Percentiles rank a stretch among this genome's conserved stretches.
Conservation (phyloP, 495 filamentous ascomycete species). For the Hypoxylon perforatum region DNA sequence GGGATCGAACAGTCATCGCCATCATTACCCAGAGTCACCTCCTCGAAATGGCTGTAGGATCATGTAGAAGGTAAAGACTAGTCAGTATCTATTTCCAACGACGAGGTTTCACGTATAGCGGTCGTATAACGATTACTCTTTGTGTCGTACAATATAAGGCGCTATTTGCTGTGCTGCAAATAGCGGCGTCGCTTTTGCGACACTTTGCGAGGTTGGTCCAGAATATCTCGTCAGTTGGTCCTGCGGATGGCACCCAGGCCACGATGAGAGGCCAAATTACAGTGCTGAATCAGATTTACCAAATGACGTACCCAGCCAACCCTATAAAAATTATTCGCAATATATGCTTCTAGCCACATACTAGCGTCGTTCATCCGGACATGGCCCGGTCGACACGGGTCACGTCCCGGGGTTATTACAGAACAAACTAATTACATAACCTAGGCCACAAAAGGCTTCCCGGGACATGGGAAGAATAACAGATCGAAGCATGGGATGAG, state of each 20-base stretch:
- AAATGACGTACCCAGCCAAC: constrained; percentile 23
- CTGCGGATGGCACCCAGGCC: too few species aligned
- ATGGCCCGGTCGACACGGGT: constrained; percentile 23
- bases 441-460: background rate
- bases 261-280: too few species aligned
- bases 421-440: constrained; percentile 3
- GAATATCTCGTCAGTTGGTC: too few species aligned
- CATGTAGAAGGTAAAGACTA: background rate
- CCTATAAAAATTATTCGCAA: background rate
- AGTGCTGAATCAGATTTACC: background rate
- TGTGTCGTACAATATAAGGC: too few species aligned
- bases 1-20: background rate
- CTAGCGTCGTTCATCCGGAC: constrained; percentile 24
- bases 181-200: too few species aligned
- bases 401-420: constrained; percentile 25
- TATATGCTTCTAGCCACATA: constrained; percentile 17
- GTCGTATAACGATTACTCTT: too few species aligned
- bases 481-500: constrained; percentile 67
- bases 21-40: background rate
- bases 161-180: too few species aligned
- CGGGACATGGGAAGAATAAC: constrained; percentile 2
- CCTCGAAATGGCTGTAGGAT: background rate
- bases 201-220: too few species aligned
- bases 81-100: constrained; percentile 1
- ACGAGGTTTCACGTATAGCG: constrained; percentile 28